Evolutionary conservation across 1,284 basidiomycete genomes (phyloP).

Genomic region (Chalciporus sp.): DNA sequence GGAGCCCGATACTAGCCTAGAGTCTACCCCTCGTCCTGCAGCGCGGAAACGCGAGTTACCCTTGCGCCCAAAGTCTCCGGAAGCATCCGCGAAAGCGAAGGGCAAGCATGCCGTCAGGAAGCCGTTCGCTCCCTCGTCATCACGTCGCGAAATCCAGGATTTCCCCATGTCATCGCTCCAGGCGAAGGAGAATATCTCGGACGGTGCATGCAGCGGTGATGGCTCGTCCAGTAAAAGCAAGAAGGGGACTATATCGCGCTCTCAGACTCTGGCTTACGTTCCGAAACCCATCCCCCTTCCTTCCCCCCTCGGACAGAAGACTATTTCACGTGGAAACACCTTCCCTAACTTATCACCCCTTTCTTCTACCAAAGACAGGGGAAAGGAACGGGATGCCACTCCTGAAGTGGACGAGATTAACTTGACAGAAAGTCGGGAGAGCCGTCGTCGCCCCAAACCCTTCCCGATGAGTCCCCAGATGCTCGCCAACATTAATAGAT

Average conservation of each 20-base stretch:
- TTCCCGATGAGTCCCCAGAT: constrained; percentile 56
- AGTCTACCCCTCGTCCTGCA: constrained; percentile 20
- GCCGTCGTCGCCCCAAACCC: constrained; percentile 32
- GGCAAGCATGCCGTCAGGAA: constrained; percentile 12
- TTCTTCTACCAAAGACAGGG: constrained; percentile 16
- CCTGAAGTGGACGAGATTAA: constrained; percentile 7
- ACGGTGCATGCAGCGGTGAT: constrained; percentile 18
- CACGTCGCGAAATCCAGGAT: constrained; percentile 23
- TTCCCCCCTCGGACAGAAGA: constrained; percentile 22
- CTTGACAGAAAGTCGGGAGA: constrained; percentile 2
- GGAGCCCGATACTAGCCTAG: constrained; percentile 12
- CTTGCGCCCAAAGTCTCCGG: constrained; percentile 9
- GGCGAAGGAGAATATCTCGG: constrained; percentile 28
- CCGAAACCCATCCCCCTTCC: constrained; percentile 21
- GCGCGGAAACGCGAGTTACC: constrained; percentile 4
- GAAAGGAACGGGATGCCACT: constrained; percentile 15
- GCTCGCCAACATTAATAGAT: constrained; percentile 38
- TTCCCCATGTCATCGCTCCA: constrained; percentile 25
- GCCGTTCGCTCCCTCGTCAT: neutral
- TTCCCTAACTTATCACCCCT: constrained; percentile 34
- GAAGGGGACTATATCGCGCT: constrained; percentile 14
- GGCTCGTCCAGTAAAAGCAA: constrained; percentile 13
- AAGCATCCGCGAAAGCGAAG: neutral
- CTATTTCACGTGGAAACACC: constrained; percentile 11
- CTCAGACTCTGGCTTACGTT: neutral